Conservation (phyloP, 2,329 filamentous ascomycete genomes). For the Didymella arachidicola region DNA sequence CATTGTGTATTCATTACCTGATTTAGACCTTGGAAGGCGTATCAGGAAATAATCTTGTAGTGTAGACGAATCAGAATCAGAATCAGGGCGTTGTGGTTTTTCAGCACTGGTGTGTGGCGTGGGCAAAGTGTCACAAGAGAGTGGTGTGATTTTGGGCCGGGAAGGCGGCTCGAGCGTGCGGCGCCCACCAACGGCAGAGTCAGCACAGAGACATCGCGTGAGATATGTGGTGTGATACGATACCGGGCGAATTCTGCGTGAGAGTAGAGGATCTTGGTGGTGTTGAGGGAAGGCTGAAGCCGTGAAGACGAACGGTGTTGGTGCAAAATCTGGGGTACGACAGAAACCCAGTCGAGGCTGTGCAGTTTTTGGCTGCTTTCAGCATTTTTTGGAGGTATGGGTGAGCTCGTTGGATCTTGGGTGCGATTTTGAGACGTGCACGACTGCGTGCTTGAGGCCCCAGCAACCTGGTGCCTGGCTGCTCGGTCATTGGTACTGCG, state of each 20-base stretch:
- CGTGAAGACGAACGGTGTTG: background rate
- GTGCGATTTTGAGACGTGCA: background rate
- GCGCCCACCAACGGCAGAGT: slow-evolving; percentile 31
- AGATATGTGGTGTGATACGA: slow-evolving; percentile 16
- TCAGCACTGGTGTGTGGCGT: slow-evolving; percentile 16
- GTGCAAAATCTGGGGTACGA: background rate
- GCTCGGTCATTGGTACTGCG: background rate
- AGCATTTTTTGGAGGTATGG: background rate
- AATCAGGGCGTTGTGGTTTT: background rate
- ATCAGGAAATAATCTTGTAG: background rate
- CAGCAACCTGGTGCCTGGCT: slow-evolving; percentile 5
- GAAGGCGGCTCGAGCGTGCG: slow-evolving; percentile 17
- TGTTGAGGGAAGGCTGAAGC: background rate
- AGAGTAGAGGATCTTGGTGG: background rate
- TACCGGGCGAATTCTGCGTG: background rate
- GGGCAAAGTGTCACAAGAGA: slow-evolving; percentile 25
- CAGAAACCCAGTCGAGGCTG: background rate
- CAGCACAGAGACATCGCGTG: slow-evolving; percentile 18
- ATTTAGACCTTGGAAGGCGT: background rate
- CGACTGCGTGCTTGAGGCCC: background rate
- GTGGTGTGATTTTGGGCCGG: slow-evolving; percentile 36
- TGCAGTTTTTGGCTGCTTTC: background rate
- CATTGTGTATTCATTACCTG: background rate
- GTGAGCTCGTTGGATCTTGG: background rate
- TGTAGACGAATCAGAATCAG: slow-evolving; percentile 1